These are phyloP conservation scores for Dendrobium officinale DNA, from an alignment of 106 monocot species.

Conservation along the genomic window DNA sequence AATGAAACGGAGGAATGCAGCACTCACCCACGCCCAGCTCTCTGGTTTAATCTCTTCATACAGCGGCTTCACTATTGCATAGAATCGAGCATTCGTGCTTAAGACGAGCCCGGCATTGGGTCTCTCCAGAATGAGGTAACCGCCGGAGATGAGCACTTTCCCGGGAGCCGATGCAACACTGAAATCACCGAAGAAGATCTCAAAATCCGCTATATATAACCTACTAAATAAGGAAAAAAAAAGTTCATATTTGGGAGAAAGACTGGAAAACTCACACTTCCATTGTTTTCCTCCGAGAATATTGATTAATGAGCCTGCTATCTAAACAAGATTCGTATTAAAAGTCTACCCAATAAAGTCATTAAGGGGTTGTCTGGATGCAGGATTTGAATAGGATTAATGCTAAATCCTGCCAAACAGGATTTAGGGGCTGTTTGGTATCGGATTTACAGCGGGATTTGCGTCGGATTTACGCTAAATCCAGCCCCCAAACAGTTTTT, in stretches of 20 bases:
- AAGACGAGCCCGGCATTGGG: conserved; percentile 85
- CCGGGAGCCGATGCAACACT: conserved; percentile 96
- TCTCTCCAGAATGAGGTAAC: conserved; percentile 83
- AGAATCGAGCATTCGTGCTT: conserved; percentile 90
- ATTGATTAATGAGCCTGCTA: no score
- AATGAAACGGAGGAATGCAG: background rate
- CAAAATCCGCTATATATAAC: background rate
- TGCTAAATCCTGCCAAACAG: no score
- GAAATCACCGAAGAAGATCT: conserved; percentile 5
- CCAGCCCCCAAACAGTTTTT: no score
- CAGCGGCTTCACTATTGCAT: conserved; percentile 74
- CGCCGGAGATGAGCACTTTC: conserved; percentile 91
- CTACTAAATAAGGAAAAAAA: background rate
- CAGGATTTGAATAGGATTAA: no score
- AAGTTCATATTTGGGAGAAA: background rate
- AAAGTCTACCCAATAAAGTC: no score
- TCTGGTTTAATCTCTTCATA: conserved; percentile 54
- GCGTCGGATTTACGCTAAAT: no score
- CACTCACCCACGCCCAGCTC: conserved; percentile 83
- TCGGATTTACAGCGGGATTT: no score
- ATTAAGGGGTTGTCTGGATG: no score
- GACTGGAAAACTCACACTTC: conserved; percentile 6
- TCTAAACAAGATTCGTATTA: no score
- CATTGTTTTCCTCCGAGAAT: background rate
- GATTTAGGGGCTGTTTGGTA: no score